Conservation (phyloP, 2,329 filamentous ascomycete genomes). For the Monosporascus sp. region DNA sequence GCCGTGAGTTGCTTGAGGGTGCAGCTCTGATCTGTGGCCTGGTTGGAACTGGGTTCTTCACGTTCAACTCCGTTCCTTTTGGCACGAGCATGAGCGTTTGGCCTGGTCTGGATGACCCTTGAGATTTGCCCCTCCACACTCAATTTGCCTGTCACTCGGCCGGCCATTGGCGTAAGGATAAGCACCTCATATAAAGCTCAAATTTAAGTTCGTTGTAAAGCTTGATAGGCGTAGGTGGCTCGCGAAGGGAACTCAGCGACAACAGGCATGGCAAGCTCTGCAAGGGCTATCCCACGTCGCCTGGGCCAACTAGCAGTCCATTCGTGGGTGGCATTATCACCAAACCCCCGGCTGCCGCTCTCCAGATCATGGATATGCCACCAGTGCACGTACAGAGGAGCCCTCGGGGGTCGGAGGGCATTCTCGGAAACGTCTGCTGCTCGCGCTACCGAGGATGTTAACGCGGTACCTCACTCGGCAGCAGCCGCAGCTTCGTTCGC, state of each 20-base stretch:
- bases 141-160: background rate
- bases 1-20: too few species aligned
- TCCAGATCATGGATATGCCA: conserved; percentile 16
- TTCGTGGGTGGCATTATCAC: conserved; percentile 16
- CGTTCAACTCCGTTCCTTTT: background rate
- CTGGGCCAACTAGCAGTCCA: conserved; percentile 24
- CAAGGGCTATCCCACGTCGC: conserved; percentile 20
- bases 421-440: conserved; percentile 9
- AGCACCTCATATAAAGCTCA: background rate
- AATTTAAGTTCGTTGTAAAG: background rate
- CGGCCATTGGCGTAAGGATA: background rate
- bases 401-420: conserved; percentile 8
- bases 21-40: too few species aligned
- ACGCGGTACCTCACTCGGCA: conserved; percentile 15
- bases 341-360: conserved; percentile 10
- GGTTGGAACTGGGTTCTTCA: background rate
- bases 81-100: background rate
- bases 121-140: background rate
- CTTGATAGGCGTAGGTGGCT: background rate
- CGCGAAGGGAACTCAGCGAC: background rate
- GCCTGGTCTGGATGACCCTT: too few species aligned
- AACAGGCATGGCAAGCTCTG: conserved; percentile 19
- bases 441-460: conserved; percentile 8
- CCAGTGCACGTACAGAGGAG: conserved; percentile 11
- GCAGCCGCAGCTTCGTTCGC: conserved; percentile 15